phyloP scores from a whole-genome alignment of 257 asterid genomes.

The Gynochthodes officinalis region DNA sequence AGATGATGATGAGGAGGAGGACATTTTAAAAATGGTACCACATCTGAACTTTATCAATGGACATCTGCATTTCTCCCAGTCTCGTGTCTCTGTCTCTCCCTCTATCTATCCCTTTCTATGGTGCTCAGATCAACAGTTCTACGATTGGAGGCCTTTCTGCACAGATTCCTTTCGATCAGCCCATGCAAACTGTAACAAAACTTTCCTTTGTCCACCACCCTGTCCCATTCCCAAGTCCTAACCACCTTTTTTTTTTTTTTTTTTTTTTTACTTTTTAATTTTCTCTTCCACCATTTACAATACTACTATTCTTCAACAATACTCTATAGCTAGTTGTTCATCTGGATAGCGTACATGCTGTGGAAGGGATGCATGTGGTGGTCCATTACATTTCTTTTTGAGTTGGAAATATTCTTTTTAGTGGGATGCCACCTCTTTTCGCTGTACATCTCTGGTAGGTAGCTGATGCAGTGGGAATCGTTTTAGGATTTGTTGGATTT shows the following conservation, averaged over 20 bases:
- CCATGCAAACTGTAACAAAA: background rate
- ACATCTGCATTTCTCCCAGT: too few species aligned
- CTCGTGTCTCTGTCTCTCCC: background rate
- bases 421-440: background rate
- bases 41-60: too few species aligned
- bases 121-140: constrained; percentile 4
- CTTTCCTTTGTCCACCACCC: background rate
- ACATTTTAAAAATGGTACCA: too few species aligned
- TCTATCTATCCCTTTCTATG: constrained; percentile 12
- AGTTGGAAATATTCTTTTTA: background rate
- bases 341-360: too few species aligned
- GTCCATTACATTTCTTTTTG: background rate
- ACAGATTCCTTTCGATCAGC: constrained; percentile 15
- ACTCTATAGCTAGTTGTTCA: too few species aligned
- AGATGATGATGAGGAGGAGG: constrained; percentile 3
- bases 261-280: background rate
- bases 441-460: background rate
- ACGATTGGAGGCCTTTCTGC: constrained; percentile 1
- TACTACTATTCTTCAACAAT: too few species aligned
- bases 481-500: too few species aligned
- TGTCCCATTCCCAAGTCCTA: background rate
- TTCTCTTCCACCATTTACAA: too few species aligned
- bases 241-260: too few species aligned
- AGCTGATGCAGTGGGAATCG: too few species aligned
- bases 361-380: background rate